phyloP scores from a whole-genome alignment of 1,284 basidiomycete species.

The Trichosporon faecale region DNA sequence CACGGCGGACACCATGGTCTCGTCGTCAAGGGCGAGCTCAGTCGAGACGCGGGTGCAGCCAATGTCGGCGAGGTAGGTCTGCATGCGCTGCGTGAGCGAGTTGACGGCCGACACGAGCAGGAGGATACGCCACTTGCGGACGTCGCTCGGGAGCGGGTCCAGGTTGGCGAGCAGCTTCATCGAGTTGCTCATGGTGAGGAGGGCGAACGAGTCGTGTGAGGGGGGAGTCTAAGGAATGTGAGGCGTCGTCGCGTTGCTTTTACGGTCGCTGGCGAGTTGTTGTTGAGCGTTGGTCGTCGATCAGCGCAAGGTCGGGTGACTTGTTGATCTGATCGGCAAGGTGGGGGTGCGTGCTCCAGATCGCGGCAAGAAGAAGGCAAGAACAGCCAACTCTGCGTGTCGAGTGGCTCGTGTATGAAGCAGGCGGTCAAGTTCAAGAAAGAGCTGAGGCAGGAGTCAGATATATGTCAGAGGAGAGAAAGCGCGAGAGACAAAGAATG shows the following conservation, averaged over 20 bases:
- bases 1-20: conserved; percentile 51
- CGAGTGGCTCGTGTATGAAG: not conserved
- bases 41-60: conserved; percentile 50
- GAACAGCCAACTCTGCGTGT: not conserved
- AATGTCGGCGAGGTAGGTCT: conserved; percentile 46
- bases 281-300: not conserved
- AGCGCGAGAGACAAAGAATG: not conserved
- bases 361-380: not conserved
- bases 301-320: not conserved
- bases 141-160: conserved; percentile 24
- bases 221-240: not conserved
- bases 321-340: not conserved
- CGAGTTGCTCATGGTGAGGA: conserved; percentile 1
- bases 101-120: conserved; percentile 55
- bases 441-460: not conserved
- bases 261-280: not conserved
- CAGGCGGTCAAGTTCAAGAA: not conserved
- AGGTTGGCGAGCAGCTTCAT: conserved; percentile 23
- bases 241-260: not conserved
- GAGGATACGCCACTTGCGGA: conserved; percentile 44
- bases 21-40: conserved; percentile 51
- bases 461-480: not conserved
- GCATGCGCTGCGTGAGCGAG: conserved; percentile 52
- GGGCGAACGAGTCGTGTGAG: not conserved
- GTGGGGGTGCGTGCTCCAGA: not conserved